Base-by-base conservation (phyloP, 2,329 filamentous ascomycete genomes). In the Colletotrichum echinochloae region DNA sequence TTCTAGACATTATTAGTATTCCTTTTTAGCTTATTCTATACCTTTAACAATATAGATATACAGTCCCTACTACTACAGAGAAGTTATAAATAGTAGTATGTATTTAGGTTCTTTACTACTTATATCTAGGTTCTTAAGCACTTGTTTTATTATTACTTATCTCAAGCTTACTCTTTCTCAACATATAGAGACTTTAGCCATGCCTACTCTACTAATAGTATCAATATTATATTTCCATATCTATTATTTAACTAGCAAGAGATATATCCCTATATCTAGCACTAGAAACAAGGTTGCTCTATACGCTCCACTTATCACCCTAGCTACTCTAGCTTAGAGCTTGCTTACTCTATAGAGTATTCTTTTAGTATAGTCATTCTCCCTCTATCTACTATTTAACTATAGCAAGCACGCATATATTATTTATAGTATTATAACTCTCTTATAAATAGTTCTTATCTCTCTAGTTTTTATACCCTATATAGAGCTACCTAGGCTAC, bases 401-500 rank as follows among this genome's bases (percentile, higher is more conserved):
- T 33, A 75, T 7, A 75, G 73, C 49, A 75, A 79, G 60, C 74
- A 77, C 5, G 71, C 74, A 62, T 76, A 78, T 14, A 77, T 66
- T 66, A 78, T 77, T 46, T 77, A 56, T 26, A 65, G 72, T 55
- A 77, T 49, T 4, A 76, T 70, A 33, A 78, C 74, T 26, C 73
- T 74, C 33, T 72, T 70, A 55, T 78, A 78, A 18, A 78, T 72
- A 39, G 76, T 72, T 56, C 74, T 68, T 20, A 78, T 72, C 57
- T 76, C 76, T 23, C 74, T 69, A 11, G 73, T 39, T 14, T 72
- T 73, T 9, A 71, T 62, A 48, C 75, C 75, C 74, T 39, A 77
- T 35, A 74, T 75, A 33, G 75, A 77, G 16, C 63, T 75, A 62
- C 74, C 74, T 39, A 77, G 70, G 37, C 74, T 62, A 28, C 71